Percentiles rank a stretch among this genome's conserved stretches.
phyloP scores from a whole-genome alignment of 306 rosid genomes.

The Quercus wislizeni region DNA sequence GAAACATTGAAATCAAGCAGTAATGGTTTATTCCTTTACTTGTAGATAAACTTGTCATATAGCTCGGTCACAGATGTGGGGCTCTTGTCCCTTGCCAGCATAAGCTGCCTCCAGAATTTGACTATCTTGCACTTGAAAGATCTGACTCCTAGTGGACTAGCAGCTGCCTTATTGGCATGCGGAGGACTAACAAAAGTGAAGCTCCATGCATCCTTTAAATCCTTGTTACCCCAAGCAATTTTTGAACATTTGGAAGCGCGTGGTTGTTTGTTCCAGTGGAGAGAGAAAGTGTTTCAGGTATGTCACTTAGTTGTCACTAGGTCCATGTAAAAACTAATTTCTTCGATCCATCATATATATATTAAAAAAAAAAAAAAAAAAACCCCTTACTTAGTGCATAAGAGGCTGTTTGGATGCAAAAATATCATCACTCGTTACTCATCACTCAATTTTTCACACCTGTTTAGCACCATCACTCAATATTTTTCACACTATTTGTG shows the following conservation, averaged over 20 bases:
- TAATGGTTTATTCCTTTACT: constrained; percentile 15
- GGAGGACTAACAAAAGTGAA: constrained; percentile 76
- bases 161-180: constrained; percentile 72
- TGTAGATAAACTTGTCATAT: constrained; percentile 92
- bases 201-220: constrained; percentile 69
- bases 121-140: constrained; percentile 72
- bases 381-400: too few species aligned
- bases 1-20: constrained; percentile 4
- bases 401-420: too few species aligned
- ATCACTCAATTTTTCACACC: too few species aligned
- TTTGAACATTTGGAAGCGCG: constrained; percentile 76
- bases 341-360: background rate
- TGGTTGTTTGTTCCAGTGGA: constrained; percentile 85
- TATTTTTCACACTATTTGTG: too few species aligned
- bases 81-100: constrained; percentile 75
- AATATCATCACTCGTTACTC: too few species aligned
- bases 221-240: constrained; percentile 53
- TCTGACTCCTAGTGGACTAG: constrained; percentile 68
- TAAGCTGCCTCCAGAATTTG: constrained; percentile 80
- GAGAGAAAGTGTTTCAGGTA: constrained; percentile 84
- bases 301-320: background rate
- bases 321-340: background rate
- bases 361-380: too few species aligned
- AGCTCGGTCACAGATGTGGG: constrained; percentile 82
- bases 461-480: too few species aligned